Conservation (phyloP, 106 monocot species). For the Phalaenopsis aphrodite region DNA sequence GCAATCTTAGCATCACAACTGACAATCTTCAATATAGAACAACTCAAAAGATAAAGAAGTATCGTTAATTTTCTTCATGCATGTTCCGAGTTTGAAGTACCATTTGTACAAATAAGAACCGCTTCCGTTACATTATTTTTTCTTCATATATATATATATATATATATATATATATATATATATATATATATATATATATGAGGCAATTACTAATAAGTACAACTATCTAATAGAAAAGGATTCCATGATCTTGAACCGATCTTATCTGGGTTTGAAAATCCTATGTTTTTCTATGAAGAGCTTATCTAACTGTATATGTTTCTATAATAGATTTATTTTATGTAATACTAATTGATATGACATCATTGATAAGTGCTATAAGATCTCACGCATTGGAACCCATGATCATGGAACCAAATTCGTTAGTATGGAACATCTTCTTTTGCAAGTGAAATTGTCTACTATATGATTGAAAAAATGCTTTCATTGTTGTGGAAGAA, state of each 20-base stretch:
- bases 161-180: not conserved
- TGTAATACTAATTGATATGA: slow-evolving; percentile 4
- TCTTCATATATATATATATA: not conserved
- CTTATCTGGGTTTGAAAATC: not conserved
- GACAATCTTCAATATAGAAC: not conserved
- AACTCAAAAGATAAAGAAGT: slow-evolving; percentile 13
- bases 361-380: not conserved
- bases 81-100: not conserved
- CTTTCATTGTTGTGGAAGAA: not conserved
- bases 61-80: slow-evolving; percentile 4
- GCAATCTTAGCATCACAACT: no score
- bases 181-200: not conserved
- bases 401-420: not conserved
- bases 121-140: not conserved
- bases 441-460: not conserved
- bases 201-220: not conserved
- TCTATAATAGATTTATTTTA: not conserved
- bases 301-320: not conserved
- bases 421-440: not conserved
- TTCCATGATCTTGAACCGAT: not conserved
- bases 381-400: not conserved
- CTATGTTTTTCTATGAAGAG: slow-evolving; percentile 1
- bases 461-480: not conserved
- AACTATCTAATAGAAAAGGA: not conserved
- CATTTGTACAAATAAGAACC: not conserved